Conservation (phyloP, 1,139 yeast genomes). For the Trichomonascaceae sp. region DNA sequence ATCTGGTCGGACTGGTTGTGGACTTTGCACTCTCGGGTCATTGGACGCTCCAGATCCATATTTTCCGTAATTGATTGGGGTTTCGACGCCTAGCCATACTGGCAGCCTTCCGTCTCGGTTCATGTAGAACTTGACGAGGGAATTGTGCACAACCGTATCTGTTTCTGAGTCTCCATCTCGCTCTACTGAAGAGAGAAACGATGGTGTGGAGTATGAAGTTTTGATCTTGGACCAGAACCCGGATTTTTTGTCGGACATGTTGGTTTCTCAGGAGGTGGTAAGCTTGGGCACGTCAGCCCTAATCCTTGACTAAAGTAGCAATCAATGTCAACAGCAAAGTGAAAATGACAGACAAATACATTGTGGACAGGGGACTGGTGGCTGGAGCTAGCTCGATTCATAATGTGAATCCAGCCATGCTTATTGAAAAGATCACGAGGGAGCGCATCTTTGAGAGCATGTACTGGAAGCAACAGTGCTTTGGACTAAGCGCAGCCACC, state of each 20-base stretch:
- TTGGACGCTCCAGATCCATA: too few relatives aligned
- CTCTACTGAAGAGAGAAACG: constrained; percentile 17
- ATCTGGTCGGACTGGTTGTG: not conserved
- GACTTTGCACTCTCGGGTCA: not conserved
- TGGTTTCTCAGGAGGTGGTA: too few relatives aligned
- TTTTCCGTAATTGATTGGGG: not conserved
- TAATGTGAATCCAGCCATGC: constrained; percentile 37
- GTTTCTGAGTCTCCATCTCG: constrained; percentile 22
- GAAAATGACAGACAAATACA: too few relatives aligned
- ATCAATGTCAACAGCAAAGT: too few relatives aligned
- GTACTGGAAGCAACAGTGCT: constrained; percentile 55
- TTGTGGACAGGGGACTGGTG: constrained; percentile 26
- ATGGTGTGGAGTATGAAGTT: constrained; percentile 15
- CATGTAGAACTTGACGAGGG: constrained; percentile 21
- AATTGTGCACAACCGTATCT: constrained; percentile 25
- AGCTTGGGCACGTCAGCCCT: too few relatives aligned
- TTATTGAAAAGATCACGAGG: constrained; percentile 55
- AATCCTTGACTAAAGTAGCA: too few relatives aligned
- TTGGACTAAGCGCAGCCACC: constrained; percentile 42
- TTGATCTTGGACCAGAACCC: constrained; percentile 16
- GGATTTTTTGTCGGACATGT: constrained; percentile 3
- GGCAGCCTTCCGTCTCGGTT: constrained; percentile 14
- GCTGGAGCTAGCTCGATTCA: constrained; percentile 23
- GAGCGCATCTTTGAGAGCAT: constrained; percentile 55
- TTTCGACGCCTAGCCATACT: constrained; percentile 17